phyloP scores from a whole-genome alignment of 2,329 filamentous ascomycete species.

The Myriangium duriaei region DNA sequence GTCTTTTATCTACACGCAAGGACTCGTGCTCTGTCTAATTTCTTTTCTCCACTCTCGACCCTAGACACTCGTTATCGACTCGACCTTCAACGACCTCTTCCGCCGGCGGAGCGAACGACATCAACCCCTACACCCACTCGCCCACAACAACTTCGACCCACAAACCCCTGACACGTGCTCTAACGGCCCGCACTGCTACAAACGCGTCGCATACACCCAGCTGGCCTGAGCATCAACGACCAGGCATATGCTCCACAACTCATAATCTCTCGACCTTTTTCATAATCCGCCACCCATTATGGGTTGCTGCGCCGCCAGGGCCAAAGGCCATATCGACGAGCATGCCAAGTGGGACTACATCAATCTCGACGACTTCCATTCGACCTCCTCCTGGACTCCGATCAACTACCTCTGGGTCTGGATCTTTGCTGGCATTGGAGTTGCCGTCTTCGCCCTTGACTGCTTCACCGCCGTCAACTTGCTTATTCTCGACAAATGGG shows the following conservation, averaged over 20 bases:
- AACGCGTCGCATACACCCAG: conserved; percentile 5
- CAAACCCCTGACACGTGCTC: background rate
- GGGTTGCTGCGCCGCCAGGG: conserved; percentile 24
- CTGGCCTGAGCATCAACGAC: conserved; percentile 8
- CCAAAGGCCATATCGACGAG: conserved; percentile 29
- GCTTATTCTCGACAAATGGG: conserved; percentile 80
- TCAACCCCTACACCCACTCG: no score
- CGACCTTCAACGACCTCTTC: background rate
- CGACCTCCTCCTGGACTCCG: conserved; percentile 60
- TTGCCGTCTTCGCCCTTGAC: conserved; percentile 80
- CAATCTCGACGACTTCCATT: conserved; percentile 64
- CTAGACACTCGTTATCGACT: background rate
- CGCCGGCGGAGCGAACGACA: background rate
- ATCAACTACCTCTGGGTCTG: conserved; percentile 79
- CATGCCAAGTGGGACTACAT: conserved; percentile 77
- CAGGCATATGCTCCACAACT: background rate
- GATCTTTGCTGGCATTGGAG: conserved; percentile 63
- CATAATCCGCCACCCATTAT: conserved; percentile 15
- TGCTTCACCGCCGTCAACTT: conserved; percentile 89
- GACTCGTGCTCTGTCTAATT: background rate
- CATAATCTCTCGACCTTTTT: background rate
- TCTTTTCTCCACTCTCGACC: background rate
- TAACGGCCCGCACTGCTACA: background rate
- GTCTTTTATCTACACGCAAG: background rate
- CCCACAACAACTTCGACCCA: no score